These are phyloP conservation scores for Clonostachys chloroleuca DNA, from an alignment of 2,329 filamentous ascomycete species.

Conservation along the genomic window DNA sequence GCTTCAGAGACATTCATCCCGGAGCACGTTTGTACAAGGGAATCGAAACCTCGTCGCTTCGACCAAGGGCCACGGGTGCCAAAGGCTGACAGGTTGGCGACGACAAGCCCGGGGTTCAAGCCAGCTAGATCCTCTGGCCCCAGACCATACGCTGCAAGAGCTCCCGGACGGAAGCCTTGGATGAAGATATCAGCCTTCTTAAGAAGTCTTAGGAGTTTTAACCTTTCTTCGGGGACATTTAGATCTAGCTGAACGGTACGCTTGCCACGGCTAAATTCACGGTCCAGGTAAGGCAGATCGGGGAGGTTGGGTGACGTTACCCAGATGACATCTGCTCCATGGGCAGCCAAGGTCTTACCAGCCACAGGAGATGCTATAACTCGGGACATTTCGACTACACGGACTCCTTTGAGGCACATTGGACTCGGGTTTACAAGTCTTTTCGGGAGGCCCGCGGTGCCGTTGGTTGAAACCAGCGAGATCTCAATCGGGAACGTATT, in stretches of 20 bases:
- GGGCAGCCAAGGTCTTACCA: slow-evolving; percentile 62
- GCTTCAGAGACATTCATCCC: slow-evolving; percentile 51
- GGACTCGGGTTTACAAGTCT: slow-evolving; percentile 31
- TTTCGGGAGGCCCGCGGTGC: slow-evolving; percentile 5
- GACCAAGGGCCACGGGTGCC: slow-evolving; percentile 33
- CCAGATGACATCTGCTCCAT: slow-evolving; percentile 68
- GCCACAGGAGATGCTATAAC: slow-evolving; percentile 70
- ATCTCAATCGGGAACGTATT: slow-evolving; percentile 39
- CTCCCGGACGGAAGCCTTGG: slow-evolving; percentile 63
- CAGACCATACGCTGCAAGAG: slow-evolving; percentile 31
- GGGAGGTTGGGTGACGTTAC: slow-evolving; percentile 60
- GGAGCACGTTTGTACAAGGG: slow-evolving; percentile 38
- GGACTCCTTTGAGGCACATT: slow-evolving; percentile 49
- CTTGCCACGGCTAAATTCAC: slow-evolving; percentile 65
- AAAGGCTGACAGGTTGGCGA: slow-evolving; percentile 46
- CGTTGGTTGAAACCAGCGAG: slow-evolving; percentile 16
- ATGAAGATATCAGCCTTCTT: slow-evolving; percentile 56
- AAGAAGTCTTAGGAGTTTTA: slow-evolving; percentile 49
- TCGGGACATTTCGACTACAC: slow-evolving; percentile 69
- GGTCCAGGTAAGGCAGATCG: slow-evolving; percentile 61
- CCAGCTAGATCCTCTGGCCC: slow-evolving; percentile 21
- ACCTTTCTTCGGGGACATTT: slow-evolving; percentile 40
- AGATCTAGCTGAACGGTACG: slow-evolving; percentile 59
- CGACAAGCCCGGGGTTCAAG: slow-evolving; percentile 35
- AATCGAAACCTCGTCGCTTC: slow-evolving; percentile 44